Percentiles rank a stretch among this genome's conserved stretches.
Conservation (phyloP, 1,284 basidiomycete species). For the Flammula alnicola region DNA sequence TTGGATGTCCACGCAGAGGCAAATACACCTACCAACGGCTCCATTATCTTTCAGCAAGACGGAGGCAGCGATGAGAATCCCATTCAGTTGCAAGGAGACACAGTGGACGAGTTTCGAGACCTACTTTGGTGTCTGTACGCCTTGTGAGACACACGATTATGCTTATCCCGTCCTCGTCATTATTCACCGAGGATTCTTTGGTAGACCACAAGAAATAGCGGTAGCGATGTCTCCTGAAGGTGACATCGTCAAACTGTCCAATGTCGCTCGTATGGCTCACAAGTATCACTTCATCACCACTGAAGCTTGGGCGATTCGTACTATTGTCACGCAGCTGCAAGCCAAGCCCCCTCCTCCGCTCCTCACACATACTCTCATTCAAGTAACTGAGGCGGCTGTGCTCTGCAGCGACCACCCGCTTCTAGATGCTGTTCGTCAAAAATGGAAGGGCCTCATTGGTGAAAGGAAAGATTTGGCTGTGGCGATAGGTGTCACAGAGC, state of each 20-base stretch:
- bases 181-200: not conserved
- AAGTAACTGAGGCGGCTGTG: constrained; percentile 34
- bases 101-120: constrained; percentile 41
- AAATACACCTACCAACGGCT: not conserved
- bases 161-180: not conserved
- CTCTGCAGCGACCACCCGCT: constrained; percentile 34
- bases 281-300: constrained; percentile 46
- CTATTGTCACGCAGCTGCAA: constrained; percentile 15
- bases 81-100: constrained; percentile 42
- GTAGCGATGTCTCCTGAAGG: constrained; percentile 20
- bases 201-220: constrained; percentile 34
- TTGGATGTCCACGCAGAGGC: constrained; percentile 25
- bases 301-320: constrained; percentile 39
- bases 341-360: constrained; percentile 24
- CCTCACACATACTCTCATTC: constrained; percentile 33
- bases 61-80: constrained; percentile 34
- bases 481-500: constrained; percentile 10
- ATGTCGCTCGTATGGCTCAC: constrained; percentile 41
- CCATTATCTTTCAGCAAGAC: constrained; percentile 18
- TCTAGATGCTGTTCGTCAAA: constrained; percentile 28
- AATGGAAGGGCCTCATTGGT: constrained; percentile 15
- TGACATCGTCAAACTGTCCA: constrained; percentile 32
- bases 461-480: constrained; percentile 11
- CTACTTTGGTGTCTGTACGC: constrained; percentile 46
- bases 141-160: constrained; percentile 39